Base-by-base conservation (phyloP, 2,329 filamentous ascomycete species). In the Escovopsis weberi region DNA sequence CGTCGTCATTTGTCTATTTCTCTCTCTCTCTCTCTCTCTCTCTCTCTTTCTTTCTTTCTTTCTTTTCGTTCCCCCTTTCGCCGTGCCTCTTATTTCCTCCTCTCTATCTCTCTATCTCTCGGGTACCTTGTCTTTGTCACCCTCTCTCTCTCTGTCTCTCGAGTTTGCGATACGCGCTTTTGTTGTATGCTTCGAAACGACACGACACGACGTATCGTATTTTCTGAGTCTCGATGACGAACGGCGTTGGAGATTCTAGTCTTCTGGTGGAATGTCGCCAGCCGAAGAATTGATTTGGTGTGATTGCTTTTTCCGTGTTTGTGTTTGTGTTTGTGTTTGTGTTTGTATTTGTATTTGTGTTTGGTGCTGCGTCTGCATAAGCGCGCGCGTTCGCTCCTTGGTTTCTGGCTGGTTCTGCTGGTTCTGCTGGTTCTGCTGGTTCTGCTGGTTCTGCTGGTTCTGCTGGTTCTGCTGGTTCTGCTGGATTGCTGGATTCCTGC, bases 221-320 rank as follows among this genome's bases (percentile, higher is more conserved):
- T 55, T 55, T 54, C 50, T 51, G 48, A 51, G 52, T 55, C 49
- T 53, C 48, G 57, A 62, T 54, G 43, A 62, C 58, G 59, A 61
- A 58, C 59, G 60, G 60, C 60, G 60, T 63, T 63, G 59, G 58
- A 62, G 60, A 63, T 60, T 48, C 55, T 59, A 53, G 57, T 55
- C 52, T 49, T 49, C 50, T 46, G 59, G 58, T 57, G 56, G 56
- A 55, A 57, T 56, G 57, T 57, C 54, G 58, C 58, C 54, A 59
- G 58, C 60, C 54, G 15, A 15, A 15, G 55, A 58, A 57, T 58
- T 57, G 51, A 46, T 46, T 44, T 40, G 35, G 15, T 15, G 42
- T 46, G 45, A 39, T 46, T 43, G 41, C 35, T 46, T 44, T 39
- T 32, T 26, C 37, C 37, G 15, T 45, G 41, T 32, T 43, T 43